Evolutionary conservation across 1,139 yeast species (phyloP).

Genomic region (Lodderomyces oxycetoniae): DNA sequence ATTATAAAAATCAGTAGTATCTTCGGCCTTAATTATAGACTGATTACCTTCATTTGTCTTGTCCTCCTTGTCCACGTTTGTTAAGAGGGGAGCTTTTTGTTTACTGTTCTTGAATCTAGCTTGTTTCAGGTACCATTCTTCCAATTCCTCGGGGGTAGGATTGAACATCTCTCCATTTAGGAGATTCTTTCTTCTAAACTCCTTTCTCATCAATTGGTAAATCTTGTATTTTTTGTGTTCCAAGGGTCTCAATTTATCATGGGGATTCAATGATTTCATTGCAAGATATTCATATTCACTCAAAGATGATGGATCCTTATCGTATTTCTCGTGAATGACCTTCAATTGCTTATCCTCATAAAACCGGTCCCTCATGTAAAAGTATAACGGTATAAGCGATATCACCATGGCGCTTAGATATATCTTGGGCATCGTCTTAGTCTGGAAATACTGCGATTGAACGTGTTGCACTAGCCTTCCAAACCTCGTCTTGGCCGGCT

Average conservation of each 20-base stretch:
- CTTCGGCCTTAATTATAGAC: slow-evolving; percentile 60
- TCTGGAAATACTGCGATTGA: slow-evolving; percentile 34
- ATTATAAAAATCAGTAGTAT: slow-evolving; percentile 82
- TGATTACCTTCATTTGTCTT: slow-evolving; percentile 30
- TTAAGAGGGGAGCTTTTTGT: slow-evolving; percentile 25
- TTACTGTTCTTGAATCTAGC: slow-evolving; percentile 18
- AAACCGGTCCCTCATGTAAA: slow-evolving; percentile 63
- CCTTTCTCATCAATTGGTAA: slow-evolving; percentile 51
- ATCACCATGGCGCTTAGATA: slow-evolving; percentile 55
- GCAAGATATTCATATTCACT: slow-evolving; percentile 63
- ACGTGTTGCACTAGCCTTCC: slow-evolving; percentile 39
- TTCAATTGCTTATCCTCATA: slow-evolving; percentile 59
- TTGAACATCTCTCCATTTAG: slow-evolving; percentile 44
- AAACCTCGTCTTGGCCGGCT: slow-evolving; percentile 25
- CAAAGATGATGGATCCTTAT: slow-evolving; percentile 33
- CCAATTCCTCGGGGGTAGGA: slow-evolving; percentile 50
- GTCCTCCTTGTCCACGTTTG: slow-evolving; percentile 5
- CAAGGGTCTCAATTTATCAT: slow-evolving; percentile 48
- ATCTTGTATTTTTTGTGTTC: slow-evolving; percentile 51
- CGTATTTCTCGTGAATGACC: slow-evolving; percentile 40
- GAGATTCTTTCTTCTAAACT: slow-evolving; percentile 44
- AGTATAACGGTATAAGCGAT: slow-evolving; percentile 55
- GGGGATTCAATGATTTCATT: slow-evolving; percentile 41
- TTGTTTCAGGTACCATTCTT: slow-evolving; percentile 41
- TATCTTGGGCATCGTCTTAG: slow-evolving; percentile 38